Conservation (phyloP, 768 basidiomycete genomes). For the Naganishia randhawae region DNA sequence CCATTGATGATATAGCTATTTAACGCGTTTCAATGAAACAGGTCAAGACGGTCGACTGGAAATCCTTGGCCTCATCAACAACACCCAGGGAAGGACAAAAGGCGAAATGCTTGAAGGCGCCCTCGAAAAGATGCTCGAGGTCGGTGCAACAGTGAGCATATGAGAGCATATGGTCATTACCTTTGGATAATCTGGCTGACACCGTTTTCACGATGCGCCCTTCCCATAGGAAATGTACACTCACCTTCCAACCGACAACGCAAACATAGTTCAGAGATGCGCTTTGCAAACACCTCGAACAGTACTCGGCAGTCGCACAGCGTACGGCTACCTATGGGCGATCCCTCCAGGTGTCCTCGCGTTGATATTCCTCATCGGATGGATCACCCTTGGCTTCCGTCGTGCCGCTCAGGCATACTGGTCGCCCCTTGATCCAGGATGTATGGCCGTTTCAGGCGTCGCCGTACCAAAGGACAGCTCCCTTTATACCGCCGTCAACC, state of each 20-base stretch:
- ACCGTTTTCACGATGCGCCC: not conserved
- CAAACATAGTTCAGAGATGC: not conserved
- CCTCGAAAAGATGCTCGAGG: conserved; percentile 13
- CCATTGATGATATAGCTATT: not conserved
- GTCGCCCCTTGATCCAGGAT: conserved; percentile 19
- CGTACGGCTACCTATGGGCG: conserved; percentile 13
- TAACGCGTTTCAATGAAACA: not conserved
- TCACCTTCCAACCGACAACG: not conserved
- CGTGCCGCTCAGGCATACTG: conserved; percentile 8
- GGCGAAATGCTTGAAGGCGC: conserved; percentile 12
- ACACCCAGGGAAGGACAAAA: not conserved
- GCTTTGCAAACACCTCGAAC: conserved; percentile 17
- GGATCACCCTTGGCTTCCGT: conserved; percentile 21
- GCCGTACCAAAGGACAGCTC: conserved; percentile 20
- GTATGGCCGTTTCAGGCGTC: conserved; percentile 24
- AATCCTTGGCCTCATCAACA: conserved; percentile 8
- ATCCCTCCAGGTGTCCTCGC: conserved; percentile 4
- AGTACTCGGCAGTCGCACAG: conserved; percentile 11
- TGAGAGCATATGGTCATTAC: no score
- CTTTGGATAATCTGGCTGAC: not conserved
- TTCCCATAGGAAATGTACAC: conserved; percentile 15
- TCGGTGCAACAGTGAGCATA: conserved; percentile 4
- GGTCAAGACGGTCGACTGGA: conserved; percentile 20
- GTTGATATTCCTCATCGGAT: conserved; percentile 17
- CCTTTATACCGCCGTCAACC: not conserved